Conservation (phyloP, 2,329 filamentous ascomycete species). For the Fusarium veterinarium region DNA sequence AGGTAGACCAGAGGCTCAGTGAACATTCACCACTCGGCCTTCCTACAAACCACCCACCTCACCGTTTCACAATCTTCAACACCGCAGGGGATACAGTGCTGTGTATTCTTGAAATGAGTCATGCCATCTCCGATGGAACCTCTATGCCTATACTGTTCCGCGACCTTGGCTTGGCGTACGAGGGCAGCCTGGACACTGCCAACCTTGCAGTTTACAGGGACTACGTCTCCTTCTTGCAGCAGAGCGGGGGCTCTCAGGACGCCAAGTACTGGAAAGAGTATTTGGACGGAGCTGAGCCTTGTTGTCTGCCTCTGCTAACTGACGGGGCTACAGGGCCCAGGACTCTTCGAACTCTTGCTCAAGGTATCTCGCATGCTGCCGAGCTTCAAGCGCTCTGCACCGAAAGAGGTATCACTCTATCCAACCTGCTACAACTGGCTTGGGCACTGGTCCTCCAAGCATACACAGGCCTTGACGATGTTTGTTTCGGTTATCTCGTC, state of each 20-base stretch:
- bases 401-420: slow-evolving; percentile 15
- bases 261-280: slow-evolving; percentile 26
- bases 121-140: slow-evolving; percentile 34
- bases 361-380: not conserved
- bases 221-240: slow-evolving; percentile 25
- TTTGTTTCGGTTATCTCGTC: slow-evolving; percentile 25
- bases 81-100: not conserved
- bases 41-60: slow-evolving; percentile 9
- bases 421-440: slow-evolving; percentile 19
- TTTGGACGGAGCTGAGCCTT: slow-evolving; percentile 4
- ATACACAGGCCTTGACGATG: slow-evolving; percentile 29
- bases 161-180: slow-evolving; percentile 31
- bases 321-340: not conserved
- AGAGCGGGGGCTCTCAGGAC: not conserved
- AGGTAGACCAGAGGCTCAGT: not conserved
- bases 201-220: slow-evolving; percentile 19
- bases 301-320: not conserved
- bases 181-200: not conserved
- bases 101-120: slow-evolving; percentile 39
- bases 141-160: slow-evolving; percentile 36
- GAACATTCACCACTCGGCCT: not conserved
- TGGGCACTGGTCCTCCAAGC: slow-evolving; percentile 32
- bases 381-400: slow-evolving; percentile 10
- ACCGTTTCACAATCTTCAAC: slow-evolving; percentile 28
- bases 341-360: slow-evolving; percentile 11